Conservation (phyloP, 2,329 filamentous ascomycete genomes). For the Aspergillus fumigatus region DNA sequence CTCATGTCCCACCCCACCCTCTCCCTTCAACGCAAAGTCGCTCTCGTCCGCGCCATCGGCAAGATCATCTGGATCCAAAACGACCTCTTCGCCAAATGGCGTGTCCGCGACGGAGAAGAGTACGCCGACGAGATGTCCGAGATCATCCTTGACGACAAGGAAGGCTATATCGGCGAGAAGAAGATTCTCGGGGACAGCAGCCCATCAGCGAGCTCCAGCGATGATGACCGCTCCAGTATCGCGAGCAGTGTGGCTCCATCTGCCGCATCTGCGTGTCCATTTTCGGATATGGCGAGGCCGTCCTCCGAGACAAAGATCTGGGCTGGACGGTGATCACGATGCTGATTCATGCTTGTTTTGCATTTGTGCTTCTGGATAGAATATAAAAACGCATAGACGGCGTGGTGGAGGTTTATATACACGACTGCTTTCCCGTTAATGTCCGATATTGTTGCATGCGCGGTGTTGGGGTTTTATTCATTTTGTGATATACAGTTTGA, state of each 20-base stretch:
- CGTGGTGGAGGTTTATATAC: neutral
- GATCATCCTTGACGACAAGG: constrained; percentile 49
- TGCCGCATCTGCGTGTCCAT: constrained; percentile 24
- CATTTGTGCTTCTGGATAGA: neutral
- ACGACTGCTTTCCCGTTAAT: too few relatives aligned
- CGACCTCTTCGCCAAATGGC: constrained; percentile 80
- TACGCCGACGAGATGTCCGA: constrained; percentile 42
- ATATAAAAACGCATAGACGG: constrained; percentile 2
- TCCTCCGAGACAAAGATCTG: constrained; percentile 29
- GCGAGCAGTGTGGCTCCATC: constrained; percentile 17
- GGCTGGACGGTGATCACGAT: constrained; percentile 13
- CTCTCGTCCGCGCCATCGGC: constrained; percentile 67
- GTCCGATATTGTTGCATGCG: constrained; percentile 2
- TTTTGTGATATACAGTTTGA: constrained; percentile 2
- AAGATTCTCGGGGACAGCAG: constrained; percentile 44
- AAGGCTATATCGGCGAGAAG: constrained; percentile 62
- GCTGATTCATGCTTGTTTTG: neutral
- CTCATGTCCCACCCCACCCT: constrained; percentile 68
- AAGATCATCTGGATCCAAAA: constrained; percentile 89
- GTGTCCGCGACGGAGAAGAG: constrained; percentile 65
- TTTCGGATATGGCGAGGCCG: constrained; percentile 22
- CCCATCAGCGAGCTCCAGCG: constrained; percentile 21
- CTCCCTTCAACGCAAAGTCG: constrained; percentile 63
- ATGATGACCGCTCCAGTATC: constrained; percentile 29
- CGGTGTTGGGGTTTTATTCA: constrained; percentile 8